Conservation (phyloP, 805 yeast species). For the Spencermartinsiella europaea region DNA sequence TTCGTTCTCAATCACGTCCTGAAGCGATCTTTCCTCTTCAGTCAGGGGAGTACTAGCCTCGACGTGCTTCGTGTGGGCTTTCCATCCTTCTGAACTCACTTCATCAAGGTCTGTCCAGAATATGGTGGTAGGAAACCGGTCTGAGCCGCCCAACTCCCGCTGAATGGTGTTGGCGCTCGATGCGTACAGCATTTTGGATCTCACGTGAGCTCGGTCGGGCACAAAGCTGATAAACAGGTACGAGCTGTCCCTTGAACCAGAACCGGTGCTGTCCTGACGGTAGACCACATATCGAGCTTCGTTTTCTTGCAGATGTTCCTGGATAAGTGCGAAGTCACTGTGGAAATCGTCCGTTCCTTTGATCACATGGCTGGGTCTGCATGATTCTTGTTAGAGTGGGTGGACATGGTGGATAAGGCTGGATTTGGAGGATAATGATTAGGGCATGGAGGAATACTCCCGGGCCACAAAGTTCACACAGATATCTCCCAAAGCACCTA, state of each 20-base stretch:
- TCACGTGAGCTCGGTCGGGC: slow-evolving; percentile 79
- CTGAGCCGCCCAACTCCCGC: slow-evolving; percentile 63
- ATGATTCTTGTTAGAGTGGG: slow-evolving; percentile 12
- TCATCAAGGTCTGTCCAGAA: slow-evolving; percentile 57
- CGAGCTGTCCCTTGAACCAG: slow-evolving; percentile 15
- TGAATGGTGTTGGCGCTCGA: slow-evolving; percentile 76
- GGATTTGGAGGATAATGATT: not conserved
- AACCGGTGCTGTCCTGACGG: slow-evolving; percentile 22
- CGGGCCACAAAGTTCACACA: too few species aligned
- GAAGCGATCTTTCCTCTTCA: slow-evolving; percentile 43
- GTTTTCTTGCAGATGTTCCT: slow-evolving; percentile 29
- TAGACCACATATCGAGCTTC: slow-evolving; percentile 50
- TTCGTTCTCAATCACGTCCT: slow-evolving; percentile 40
- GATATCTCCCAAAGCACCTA: too few species aligned
- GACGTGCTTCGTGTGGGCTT: slow-evolving; percentile 35
- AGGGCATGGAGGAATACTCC: too few species aligned
- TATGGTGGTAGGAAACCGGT: slow-evolving; percentile 45
- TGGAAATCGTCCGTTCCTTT: slow-evolving; percentile 29
- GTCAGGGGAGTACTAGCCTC: slow-evolving; percentile 46
- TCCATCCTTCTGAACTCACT: slow-evolving; percentile 46
- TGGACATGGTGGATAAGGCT: not conserved
- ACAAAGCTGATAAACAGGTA: slow-evolving; percentile 71
- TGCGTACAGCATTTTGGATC: slow-evolving; percentile 89
- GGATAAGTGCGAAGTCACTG: slow-evolving; percentile 36
- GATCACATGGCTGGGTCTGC: slow-evolving; percentile 20